These are phyloP conservation scores for Ceratocystis destructans DNA, from an alignment of 2,329 filamentous ascomycete species.

Conservation along the genomic window DNA sequence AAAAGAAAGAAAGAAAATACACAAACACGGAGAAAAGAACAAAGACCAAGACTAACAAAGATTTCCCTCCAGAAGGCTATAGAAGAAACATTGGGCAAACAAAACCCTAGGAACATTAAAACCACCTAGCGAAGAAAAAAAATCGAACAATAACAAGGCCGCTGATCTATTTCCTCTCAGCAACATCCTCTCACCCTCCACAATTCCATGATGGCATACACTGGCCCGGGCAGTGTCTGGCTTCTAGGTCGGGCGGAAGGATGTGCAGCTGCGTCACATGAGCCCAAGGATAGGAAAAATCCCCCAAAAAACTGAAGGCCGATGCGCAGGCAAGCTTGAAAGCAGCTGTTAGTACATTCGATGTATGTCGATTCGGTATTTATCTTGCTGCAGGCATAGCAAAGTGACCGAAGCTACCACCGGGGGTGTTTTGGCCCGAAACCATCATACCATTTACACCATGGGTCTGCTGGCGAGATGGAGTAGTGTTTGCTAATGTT, in stretches of 20 bases:
- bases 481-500: constrained; percentile 30
- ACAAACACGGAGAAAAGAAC: neutral
- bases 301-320: too few species aligned
- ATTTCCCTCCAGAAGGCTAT: neutral
- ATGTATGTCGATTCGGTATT: constrained; percentile 14
- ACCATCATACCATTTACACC: constrained; percentile 44
- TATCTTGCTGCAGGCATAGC: constrained; percentile 34
- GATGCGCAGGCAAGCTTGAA: neutral
- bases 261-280: neutral
- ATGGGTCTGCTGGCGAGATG: constrained; percentile 29
- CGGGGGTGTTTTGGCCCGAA: constrained; percentile 61
- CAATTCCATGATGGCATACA: too few species aligned
- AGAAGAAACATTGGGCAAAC: constrained; percentile 7
- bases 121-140: constrained; percentile 8
- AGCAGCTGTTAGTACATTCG: neutral
- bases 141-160: neutral
- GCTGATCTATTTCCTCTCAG: neutral
- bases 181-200: neutral
- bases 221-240: neutral
- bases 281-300: neutral
- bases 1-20: neutral
- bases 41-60: constrained; percentile 1
- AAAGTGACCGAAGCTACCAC: constrained; percentile 65
- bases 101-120: constrained; percentile 3
- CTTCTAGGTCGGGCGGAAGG: neutral